Base-by-base conservation (phyloP, 306 rosid genomes). In the Amphicarpaea edgeworthii region DNA sequence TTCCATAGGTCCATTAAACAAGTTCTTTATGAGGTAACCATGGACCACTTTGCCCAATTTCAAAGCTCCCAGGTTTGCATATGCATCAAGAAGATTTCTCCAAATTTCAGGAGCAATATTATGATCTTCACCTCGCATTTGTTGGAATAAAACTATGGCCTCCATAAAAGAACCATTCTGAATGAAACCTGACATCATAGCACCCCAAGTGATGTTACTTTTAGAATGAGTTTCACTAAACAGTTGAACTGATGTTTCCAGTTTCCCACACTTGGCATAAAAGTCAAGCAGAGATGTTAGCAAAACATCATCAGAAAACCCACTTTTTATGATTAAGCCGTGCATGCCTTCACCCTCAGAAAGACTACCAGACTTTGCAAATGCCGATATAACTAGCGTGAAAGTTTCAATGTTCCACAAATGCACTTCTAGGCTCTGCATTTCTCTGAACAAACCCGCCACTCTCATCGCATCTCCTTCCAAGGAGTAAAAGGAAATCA, bases 181-280 rank as follows among this genome's bases (percentile, higher is more conserved):
- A 83, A 85, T 70, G 45, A 83, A 79, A 72, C 89, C 84, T 3
- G 83, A 83, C 86, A 87, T 89, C 88, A 85, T 87, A 32, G 89
- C 88, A 79, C 84, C 50, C 82, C 79, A 81, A 2, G 81, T 83
- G 69, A 89, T 78, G 80, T 38, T 74, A 67, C 84, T 85, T 73
- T 72, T 79, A 32, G 0, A 49, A 30, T 24, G 70, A 76, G 79
- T 79, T 74, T 79, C 87, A 68, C 69, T 50, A 55, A 81, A 89
- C 54, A 87, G 51, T 21, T 74, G 76, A 55, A 74, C 66, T 2
- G 89, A 81, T 54, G 32, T 72, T 75, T 57, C 86, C 50, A 83
- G 42, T 75, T 73, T 26, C 50, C 88, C 89, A 28, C 86, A 83
- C 58, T 81, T 85, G 1, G 90, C 81, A 38, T 88, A 81, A 68